Evolutionary conservation across 345 rosid genomes (phyloP), one percentile per base, ranked within the genome.

Genomic region (Erucastrum elatum): DNA sequence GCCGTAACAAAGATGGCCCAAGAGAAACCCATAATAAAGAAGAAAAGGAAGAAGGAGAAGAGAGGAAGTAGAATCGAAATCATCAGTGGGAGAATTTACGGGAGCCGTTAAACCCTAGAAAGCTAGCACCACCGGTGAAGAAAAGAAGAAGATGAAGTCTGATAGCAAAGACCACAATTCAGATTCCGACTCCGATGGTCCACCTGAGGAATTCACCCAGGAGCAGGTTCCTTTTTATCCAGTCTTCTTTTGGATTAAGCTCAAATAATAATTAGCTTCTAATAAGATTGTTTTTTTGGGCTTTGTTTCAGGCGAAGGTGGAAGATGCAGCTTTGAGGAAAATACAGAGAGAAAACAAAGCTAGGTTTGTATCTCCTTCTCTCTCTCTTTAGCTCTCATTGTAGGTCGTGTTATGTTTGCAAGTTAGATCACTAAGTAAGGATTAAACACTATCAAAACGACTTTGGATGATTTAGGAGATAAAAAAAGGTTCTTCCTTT

Each of bases 131-230:
- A 1, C 53, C 44, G 72, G 56, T 6, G 78, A 74, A 34, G 55
- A 49, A 21, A 21, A 49, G 16, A 46, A 46, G 21, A 58, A 58
- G 30, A 21, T 3, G 68, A 13, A 90, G 98, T 84, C 88, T 74
- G 85, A 75, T 11, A 81, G 68, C 44, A 86, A 82, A 68, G 91
- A 84, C 13, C 81, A 80, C 10, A 88, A 86, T 16, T 89, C 90
- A 3, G 92, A 90, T 41, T 89, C 90, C 7, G 92, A 91, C 35
- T 79, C 82, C 37, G 82, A 80, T 39, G 82, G 67, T 59, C 88
- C 87, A 16, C 98, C 98, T 0, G 98, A 94, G 85, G 97, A 91
- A 69, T 83, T 90, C 66, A 85, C 94, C 8, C 86, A 87, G 15
- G 91, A 90, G 74, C 97, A 94, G 97, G 97, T 29, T 94, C 62